Base-by-base conservation (phyloP, 345 rosid genomes). In the Citrus cavaleriei region DNA sequence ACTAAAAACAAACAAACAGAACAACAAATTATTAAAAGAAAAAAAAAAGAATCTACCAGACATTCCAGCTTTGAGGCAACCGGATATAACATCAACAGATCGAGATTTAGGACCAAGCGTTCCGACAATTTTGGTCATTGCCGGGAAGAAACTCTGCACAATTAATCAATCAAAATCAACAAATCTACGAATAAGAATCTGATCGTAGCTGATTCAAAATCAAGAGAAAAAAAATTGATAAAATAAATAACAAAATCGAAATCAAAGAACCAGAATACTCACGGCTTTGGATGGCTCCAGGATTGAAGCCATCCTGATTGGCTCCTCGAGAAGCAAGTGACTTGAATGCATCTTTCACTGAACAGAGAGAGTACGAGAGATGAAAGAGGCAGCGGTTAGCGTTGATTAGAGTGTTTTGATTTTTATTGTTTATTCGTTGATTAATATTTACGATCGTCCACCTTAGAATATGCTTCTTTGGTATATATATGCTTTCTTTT, bases 261-360 rank as follows among this genome's bases (percentile, higher is more conserved):
- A 5, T 14, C n/a, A 30, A 13, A 63, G n/a, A 22, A 64, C 34
- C 3, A 6, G 10, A 27, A 24, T 51, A 83, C 90, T 92, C 54
- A 96, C 98, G n/a, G 93, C 76, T 84, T 96, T 96, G 49, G 99
- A 92, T 42, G 99, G 92, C 87, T 95, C 97, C 81, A 95, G 97
- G 80, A 95, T 92, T 58, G 97, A 91, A 81, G 96, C 97, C 99
- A 95, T 95, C 94, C 99, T 86, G 79, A 95, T 95, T 5, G 99
- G 99, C 93, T 93, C 99, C 78, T 95, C 99, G 37, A 92, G 95
- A 75, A 95, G 98, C 86, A 95, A 81, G 89, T 95, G 97, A 78
- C 88, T 89, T 3, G 99, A 89, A 83, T 96, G 99, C 99, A 96
- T 96, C 78, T 81, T 92, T 54, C 14, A 42, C 40, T 10, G 30